Base-by-base conservation (phyloP, 2,329 filamentous ascomycete species). In the Epichloe gansuensis region DNA sequence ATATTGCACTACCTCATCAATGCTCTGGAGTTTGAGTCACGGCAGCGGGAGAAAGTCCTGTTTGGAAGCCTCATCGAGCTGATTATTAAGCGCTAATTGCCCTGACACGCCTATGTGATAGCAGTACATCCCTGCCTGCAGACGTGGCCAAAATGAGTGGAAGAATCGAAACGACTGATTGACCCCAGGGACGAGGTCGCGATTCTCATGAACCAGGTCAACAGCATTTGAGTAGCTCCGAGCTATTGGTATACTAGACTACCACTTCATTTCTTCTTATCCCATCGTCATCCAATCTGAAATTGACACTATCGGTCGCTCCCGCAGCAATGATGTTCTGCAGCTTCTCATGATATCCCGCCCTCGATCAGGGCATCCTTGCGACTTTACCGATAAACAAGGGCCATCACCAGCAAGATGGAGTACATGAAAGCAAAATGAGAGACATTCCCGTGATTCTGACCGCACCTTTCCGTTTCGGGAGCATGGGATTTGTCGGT, bases 241-340 rank as follows among this genome's bases (percentile, higher is more conserved):
- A 31, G 27, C 27, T 31, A 31, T 31, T 11, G 27, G 27, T 31
- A 31, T 31, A 31, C 27, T 5, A 12, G 21, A 4, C 5, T 21
- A 27, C 41, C 41, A 25, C 41, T 21, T 5, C 21, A 43, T 43
- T 43, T 12, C 21, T 17, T 43, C 41, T 21, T 23, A 9, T 43
- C 41, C 11, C 27, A 45, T 23, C 13, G 13, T 34, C 13, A 31
- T 31, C 34, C 43, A 34, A 8, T 17, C 6, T 35, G 5, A 17
- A 4, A 17, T 35, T 12, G 8, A 23, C n/a, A 34, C 43, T 17
- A 35, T 41, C 49, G 49, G 36, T 21, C 43, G 34, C 15, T 42
- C 43, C 49, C 43, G 49, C 49, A 25, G 49, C 36, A 47, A 41
- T 36, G 21, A 51, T 41, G 49, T 51, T 51, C 43, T 51, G 49